Evolutionary conservation across 345 rosid genomes (phyloP), one percentile per base, ranked within the genome.

Genomic region (Aquilaria malaccensis): DNA sequence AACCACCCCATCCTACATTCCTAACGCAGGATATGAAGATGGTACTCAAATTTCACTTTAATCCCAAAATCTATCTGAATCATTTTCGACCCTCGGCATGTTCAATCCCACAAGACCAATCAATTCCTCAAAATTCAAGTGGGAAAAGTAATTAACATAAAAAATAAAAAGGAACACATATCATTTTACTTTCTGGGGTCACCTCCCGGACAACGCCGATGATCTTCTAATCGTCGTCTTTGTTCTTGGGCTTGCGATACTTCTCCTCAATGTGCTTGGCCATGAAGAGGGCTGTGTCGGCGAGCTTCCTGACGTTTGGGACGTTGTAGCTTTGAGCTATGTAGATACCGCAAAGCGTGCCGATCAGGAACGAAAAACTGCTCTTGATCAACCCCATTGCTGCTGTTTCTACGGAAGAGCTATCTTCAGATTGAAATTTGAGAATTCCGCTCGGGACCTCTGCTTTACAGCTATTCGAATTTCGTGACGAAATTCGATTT

Each of bases 231-330:
- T 50, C 58, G 47, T 61, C 61, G 14, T 31, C 52, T 22, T 22
- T 45, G 43, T 14, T 55, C 62, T 68, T 68, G 12, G 67, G 67
- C 58, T 62, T 68, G 33, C 72, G 72, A 58, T 68, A 68, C 62
- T 56, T 68, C 58, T 55, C 43, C 41, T 55, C 58, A 33, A 55
- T 55, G 11, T 55, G 58, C 41, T 55, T 55, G 11, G 45, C 58
- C 58, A 55, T 55, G 58, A 30, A 1, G 41, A 55, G 6, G 13
- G 37, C 37, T 11, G 58, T 55, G 13, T 55, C 58, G 13, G 37
- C 12, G 41, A 55, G 41, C 58, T 55, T 55, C 43, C 12, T 55
- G 58, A 55, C 30, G 58, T 55, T 55, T 2, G 58, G 58, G 31
- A 55, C 58, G 31, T 55, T 10, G 58, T 55, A 55, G 41, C 30